Evolutionary conservation across 257 asterid species (phyloP), one percentile per base, ranked within the genome.

Genomic region (Coffea canephora): DNA sequence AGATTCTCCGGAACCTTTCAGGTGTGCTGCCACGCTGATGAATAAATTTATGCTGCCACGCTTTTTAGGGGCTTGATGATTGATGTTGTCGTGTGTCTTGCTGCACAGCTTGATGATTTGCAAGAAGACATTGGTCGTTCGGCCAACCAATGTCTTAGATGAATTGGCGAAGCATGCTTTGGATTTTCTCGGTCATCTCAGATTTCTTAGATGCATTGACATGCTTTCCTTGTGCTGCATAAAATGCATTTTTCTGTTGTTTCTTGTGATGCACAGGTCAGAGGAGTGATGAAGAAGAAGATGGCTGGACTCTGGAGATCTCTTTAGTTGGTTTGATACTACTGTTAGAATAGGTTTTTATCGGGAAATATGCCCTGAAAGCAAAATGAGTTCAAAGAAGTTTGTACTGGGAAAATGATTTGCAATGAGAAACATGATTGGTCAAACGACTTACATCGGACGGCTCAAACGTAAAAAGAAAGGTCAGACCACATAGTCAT

Each of bases 1-100:
- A 76, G 89, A 89, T 77, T 87, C 96, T 76, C 92, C 94, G 0
- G 94, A 90, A 74, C 98, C 94, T 79, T 94, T 94, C 80, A 94
- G 91, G 84, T 50, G 10, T 54, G 19, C 68, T 39, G 62, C 25
- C 27, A 1, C 7, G 3, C 52, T 49, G 6, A 43, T 59, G 7
- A 46, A 54, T 45, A 6, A 10, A 25, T 79, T 3, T 43, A 25
- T 77, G 31, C 25, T 41, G n/a, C 15, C n/a, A 14, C 64, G 19
- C 54, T 19, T 71, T 54, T 57, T 65, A 49, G 41, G 45, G 27
- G 18, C 27, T 71, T 19, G 72, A 41, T n/a, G 12, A 18, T 62
- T 83, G 76, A 71, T 52, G 36, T n/a, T 80, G 80, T n/a, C 27
- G 21, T 39, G 27, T 52, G 23, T 67, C 6, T 57, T 57, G 25